A percentile compares a stretch with the other conserved stretches of the same genome.
Evolutionary conservation across 2,329 filamentous ascomycete species (phyloP).

Genomic region (Clarireedia monteithiana): DNA sequence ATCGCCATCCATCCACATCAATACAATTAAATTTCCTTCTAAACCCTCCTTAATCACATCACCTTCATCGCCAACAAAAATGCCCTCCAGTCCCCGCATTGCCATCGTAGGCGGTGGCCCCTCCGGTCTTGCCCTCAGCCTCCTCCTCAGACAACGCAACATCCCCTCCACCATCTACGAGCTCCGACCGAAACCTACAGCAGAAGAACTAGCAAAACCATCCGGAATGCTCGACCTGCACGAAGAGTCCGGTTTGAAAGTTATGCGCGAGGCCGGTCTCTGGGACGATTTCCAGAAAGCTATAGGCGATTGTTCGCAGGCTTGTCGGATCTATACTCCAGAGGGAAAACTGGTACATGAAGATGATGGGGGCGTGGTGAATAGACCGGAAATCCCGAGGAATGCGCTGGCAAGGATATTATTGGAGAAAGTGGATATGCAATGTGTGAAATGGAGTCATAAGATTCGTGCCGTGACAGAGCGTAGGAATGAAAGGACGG

Average conservation of each 20-base stretch:
- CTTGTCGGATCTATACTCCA: slow-evolving; percentile 31
- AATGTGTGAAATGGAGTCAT: slow-evolving; percentile 19
- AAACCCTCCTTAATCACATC: too few relatives aligned
- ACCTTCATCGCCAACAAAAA: neutral
- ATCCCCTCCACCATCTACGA: slow-evolving; percentile 33
- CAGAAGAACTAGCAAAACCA: slow-evolving; percentile 22
- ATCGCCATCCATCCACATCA: too few relatives aligned
- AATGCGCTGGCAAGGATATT: slow-evolving; percentile 20
- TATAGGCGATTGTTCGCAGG: slow-evolving; percentile 37
- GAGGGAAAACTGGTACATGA: slow-evolving; percentile 21
- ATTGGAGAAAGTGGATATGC: slow-evolving; percentile 14
- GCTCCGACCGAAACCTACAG: slow-evolving; percentile 26
- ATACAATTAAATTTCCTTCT: too few relatives aligned
- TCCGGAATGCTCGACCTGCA: slow-evolving; percentile 44
- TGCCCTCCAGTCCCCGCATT: slow-evolving; percentile 21
- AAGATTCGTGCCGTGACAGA: neutral
- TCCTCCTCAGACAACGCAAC: slow-evolving; percentile 35
- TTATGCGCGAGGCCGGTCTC: slow-evolving; percentile 37
- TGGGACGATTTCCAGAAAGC: slow-evolving; percentile 36
- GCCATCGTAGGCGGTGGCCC: slow-evolving; percentile 41
- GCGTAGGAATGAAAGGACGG: too few relatives aligned
- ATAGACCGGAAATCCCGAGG: slow-evolving; percentile 24
- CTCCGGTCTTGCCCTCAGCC: slow-evolving; percentile 39
- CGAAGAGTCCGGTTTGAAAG: slow-evolving; percentile 36
- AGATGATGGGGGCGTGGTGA: slow-evolving; percentile 15